phyloP scores from a whole-genome alignment of 768 basidiomycete genomes.

The Sporobolomyces pararoseus region DNA sequence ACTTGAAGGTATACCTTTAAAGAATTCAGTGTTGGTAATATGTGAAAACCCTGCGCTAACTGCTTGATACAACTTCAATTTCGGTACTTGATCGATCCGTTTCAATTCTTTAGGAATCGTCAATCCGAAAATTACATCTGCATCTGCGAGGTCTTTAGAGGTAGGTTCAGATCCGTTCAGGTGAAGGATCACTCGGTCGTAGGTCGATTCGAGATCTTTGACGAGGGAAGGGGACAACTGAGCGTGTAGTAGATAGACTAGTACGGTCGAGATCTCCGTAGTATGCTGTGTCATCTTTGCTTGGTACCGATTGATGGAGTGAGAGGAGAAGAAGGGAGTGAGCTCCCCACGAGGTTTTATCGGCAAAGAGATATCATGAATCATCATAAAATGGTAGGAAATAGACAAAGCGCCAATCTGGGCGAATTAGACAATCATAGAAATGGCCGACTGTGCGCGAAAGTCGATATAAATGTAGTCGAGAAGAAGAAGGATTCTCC shows the following conservation, averaged over 20 bases:
- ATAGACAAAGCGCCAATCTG: too few species aligned
- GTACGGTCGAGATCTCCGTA: conserved; percentile 1
- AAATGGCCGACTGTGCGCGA: too few species aligned
- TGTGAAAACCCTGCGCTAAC: conserved; percentile 17
- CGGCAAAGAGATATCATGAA: too few species aligned
- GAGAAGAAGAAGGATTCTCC: too few species aligned
- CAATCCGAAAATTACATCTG: conserved; percentile 26
- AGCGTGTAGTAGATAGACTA: background rate
- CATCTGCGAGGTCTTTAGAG: background rate
- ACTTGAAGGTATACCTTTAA: background rate
- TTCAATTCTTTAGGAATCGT: conserved; percentile 22
- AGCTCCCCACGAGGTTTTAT: background rate
- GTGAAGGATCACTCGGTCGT: conserved; percentile 62
- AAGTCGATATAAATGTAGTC: background rate
- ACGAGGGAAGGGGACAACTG: background rate
- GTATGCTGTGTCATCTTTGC: conserved; percentile 13
- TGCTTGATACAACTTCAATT: conserved; percentile 26
- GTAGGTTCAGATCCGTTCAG: conserved; percentile 74
- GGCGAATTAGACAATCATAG: too few species aligned
- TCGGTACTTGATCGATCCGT: conserved; percentile 7
- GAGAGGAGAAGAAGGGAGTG: background rate
- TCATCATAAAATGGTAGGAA: too few species aligned
- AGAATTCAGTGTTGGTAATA: conserved; percentile 20
- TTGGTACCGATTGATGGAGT: background rate
- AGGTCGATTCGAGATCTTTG: conserved; percentile 6